Conservation (phyloP, 352 stramenopile species). For the Phytophthora fragariae region DNA sequence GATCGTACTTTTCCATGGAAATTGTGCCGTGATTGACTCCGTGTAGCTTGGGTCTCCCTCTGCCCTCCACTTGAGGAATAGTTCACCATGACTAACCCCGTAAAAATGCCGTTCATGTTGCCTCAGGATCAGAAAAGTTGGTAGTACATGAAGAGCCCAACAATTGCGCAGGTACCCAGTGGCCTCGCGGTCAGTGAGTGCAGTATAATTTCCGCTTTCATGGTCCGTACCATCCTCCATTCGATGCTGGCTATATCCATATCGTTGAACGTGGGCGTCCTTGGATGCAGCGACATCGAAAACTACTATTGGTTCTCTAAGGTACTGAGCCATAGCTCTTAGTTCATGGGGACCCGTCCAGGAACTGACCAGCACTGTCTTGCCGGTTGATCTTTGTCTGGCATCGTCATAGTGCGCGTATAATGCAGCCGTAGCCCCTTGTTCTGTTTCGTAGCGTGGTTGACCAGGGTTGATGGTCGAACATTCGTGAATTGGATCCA, state of each 20-base stretch:
- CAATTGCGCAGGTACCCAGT: not conserved
- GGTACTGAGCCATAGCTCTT: not conserved
- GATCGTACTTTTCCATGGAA: not conserved
- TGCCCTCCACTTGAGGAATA: constrained; percentile 2
- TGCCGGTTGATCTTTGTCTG: not conserved
- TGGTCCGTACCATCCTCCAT: not conserved
- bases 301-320: not conserved
- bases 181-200: not conserved
- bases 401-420: not conserved
- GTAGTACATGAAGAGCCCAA: constrained; percentile 3
- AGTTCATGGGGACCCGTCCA: not conserved
- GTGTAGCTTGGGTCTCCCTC: constrained; percentile 4
- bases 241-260: not conserved
- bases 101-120: constrained; percentile 9
- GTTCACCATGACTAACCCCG: constrained; percentile 11
- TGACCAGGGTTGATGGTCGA: not conserved
- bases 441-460: not conserved
- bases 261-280: not conserved
- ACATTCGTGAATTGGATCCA: not conserved
- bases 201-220: not conserved
- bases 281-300: not conserved
- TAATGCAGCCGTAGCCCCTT: not conserved
- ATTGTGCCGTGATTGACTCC: not conserved
- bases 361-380: not conserved
- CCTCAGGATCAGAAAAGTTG: constrained; percentile 4